Conservation (phyloP, 2,329 filamentous ascomycete species). For the Colletotrichum spaethianum region DNA sequence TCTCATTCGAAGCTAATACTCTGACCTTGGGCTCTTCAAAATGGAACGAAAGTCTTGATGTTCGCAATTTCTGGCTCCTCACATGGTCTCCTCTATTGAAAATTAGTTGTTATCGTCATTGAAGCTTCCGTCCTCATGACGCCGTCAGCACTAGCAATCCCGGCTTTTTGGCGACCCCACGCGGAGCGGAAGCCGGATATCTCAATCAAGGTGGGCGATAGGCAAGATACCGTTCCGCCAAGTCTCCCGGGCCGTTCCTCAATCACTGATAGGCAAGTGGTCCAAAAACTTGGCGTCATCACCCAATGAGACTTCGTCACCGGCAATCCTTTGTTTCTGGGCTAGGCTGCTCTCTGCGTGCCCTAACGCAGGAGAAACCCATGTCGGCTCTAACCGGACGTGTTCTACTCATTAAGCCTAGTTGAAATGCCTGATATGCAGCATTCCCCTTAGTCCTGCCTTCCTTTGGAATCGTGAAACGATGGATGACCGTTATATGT, state of each 20-base stretch:
- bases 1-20: not conserved
- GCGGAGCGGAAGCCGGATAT: constrained; percentile 8
- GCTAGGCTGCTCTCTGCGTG: not conserved
- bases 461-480: not conserved
- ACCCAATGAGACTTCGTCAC: not conserved
- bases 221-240: constrained; percentile 1
- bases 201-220: not conserved
- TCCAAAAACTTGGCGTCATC: constrained; percentile 6
- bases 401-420: constrained; percentile 12
- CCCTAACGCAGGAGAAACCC: not conserved
- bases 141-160: constrained; percentile 9
- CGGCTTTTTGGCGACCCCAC: constrained; percentile 17
- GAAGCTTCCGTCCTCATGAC: not conserved
- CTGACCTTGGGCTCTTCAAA: not conserved
- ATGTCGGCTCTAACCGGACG: not conserved
- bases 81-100: not conserved
- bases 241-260: not conserved
- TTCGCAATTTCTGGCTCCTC: too few species aligned
- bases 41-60: not conserved
- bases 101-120: not conserved
- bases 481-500: not conserved
- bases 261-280: not conserved
- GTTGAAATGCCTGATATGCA: not conserved
- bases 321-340: not conserved
- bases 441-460: not conserved